Conservation (phyloP, 78 protist genomes). For the Fonticula alba region DNA sequence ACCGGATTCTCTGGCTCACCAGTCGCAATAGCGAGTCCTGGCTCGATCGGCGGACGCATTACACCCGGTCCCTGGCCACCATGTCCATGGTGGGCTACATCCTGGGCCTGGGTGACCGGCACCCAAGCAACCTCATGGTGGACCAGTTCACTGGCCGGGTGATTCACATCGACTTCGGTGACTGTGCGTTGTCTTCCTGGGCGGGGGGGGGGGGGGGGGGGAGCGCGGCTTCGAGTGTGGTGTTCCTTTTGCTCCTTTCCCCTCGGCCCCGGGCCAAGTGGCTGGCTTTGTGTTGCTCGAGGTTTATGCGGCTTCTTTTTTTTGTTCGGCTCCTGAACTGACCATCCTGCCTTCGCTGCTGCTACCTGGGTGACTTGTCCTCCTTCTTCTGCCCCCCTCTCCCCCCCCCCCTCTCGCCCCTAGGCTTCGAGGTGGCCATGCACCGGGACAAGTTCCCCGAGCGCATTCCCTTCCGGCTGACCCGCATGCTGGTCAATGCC, state of each 20-base stretch:
- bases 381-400: no score
- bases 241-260: no score
- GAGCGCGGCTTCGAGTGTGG: no score
- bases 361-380: no score
- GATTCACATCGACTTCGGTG: conserved; percentile 92
- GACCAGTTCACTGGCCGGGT: conserved; percentile 60
- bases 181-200: conserved; percentile 20
- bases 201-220: no score
- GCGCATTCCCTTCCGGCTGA: conserved; percentile 94
- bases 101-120: conserved; percentile 91
- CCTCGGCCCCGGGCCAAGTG: no score
- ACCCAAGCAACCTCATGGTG: conserved; percentile 88
- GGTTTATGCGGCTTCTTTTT: no score
- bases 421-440: conserved; percentile 86
- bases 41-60: conserved; percentile 63
- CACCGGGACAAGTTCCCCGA: conserved; percentile 92
- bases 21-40: conserved; percentile 52
- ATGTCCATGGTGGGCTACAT: conserved; percentile 84
- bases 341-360: no score
- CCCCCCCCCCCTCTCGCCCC: not conserved
- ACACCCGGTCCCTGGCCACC: conserved; percentile 62
- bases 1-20: conserved; percentile 77
- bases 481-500: conserved; percentile 92
- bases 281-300: no score
- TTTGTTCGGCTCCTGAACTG: no score